Conservation (phyloP, 177 flowering plant genomes). For the Vitis hybrid region DNA sequence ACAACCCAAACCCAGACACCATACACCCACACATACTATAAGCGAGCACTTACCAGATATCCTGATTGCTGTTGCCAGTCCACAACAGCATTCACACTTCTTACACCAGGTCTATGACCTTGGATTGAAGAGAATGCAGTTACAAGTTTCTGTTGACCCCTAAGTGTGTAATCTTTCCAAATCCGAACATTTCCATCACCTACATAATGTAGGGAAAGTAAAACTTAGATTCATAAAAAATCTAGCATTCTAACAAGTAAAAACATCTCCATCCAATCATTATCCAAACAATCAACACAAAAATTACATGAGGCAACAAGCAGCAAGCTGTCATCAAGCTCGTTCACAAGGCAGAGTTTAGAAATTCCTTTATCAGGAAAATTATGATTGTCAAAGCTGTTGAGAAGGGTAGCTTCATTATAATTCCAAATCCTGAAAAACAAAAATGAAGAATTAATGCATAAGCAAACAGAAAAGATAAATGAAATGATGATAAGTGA, state of each 20-base stretch:
- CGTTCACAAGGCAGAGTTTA: slow-evolving; percentile 89
- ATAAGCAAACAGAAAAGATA: neutral
- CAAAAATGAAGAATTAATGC: slow-evolving; percentile 1
- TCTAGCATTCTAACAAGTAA: neutral
- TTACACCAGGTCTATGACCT: slow-evolving; percentile 76
- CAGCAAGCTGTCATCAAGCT: slow-evolving; percentile 93
- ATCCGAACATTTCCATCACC: slow-evolving; percentile 91
- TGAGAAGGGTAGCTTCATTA: slow-evolving; percentile 66
- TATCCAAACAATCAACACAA: slow-evolving; percentile 7
- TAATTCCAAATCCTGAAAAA: slow-evolving; percentile 82
- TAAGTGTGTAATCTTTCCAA: slow-evolving; percentile 80
- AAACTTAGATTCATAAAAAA: slow-evolving; percentile 1
- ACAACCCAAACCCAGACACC: neutral
- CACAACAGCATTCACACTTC: slow-evolving; percentile 81
- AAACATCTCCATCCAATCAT: slow-evolving; percentile 2
- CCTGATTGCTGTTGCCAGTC: slow-evolving; percentile 99
- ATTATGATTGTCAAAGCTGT: slow-evolving; percentile 81
- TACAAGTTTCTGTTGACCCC: slow-evolving; percentile 78
- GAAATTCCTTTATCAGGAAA: slow-evolving; percentile 89
- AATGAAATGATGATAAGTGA: neutral
- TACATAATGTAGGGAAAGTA: slow-evolving; percentile 19
- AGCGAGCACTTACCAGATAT: slow-evolving; percentile 58
- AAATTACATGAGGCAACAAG: slow-evolving; percentile 93
- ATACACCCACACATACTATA: neutral
- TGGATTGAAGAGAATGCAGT: slow-evolving; percentile 92